phyloP scores from a whole-genome alignment of 2,329 filamentous ascomycete genomes.

The Nemania diffusa region DNA sequence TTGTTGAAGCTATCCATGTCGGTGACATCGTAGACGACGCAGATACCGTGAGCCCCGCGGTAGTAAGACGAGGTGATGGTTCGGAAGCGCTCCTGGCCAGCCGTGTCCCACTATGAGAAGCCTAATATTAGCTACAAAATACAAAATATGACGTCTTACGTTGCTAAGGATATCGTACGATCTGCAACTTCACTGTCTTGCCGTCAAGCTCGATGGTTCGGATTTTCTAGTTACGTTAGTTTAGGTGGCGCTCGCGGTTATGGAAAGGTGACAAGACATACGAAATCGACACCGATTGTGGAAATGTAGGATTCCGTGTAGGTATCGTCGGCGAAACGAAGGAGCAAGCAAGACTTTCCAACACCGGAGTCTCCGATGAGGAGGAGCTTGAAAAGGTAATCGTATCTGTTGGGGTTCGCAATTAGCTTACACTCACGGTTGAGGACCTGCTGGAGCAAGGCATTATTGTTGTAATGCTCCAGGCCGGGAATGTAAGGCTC shows the following conservation, averaged over 20 bases:
- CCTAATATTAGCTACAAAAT: slow-evolving; percentile 47
- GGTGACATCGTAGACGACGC: slow-evolving; percentile 99
- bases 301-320: slow-evolving; percentile 99
- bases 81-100: slow-evolving; percentile 98
- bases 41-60: slow-evolving; percentile 98
- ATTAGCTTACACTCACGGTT: slow-evolving; percentile 24
- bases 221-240: slow-evolving; percentile 79
- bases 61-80: slow-evolving; percentile 99
- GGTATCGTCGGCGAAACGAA: slow-evolving; percentile 98
- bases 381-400: slow-evolving; percentile 99
- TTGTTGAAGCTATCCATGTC: slow-evolving; percentile 99
- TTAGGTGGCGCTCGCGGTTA: slow-evolving; percentile 46
- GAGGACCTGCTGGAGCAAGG: slow-evolving; percentile 40
- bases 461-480: slow-evolving; percentile 39
- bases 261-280: slow-evolving; percentile 61
- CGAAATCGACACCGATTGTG: slow-evolving; percentile 98
- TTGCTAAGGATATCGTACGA: slow-evolving; percentile 69
- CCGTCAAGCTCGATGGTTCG: slow-evolving; percentile 98
- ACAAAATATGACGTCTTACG: not conserved
- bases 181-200: slow-evolving; percentile 99
- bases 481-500: slow-evolving; percentile 34
- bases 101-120: slow-evolving; percentile 90
- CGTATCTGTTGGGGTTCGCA: slow-evolving; percentile 77
- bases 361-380: slow-evolving; percentile 99
- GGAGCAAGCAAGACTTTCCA: slow-evolving; percentile 98